A percentile compares a stretch with the other conserved stretches of the same genome.
phyloP scores from a whole-genome alignment of 805 yeast genomes.

The Saccharomycopsis schoenii region DNA sequence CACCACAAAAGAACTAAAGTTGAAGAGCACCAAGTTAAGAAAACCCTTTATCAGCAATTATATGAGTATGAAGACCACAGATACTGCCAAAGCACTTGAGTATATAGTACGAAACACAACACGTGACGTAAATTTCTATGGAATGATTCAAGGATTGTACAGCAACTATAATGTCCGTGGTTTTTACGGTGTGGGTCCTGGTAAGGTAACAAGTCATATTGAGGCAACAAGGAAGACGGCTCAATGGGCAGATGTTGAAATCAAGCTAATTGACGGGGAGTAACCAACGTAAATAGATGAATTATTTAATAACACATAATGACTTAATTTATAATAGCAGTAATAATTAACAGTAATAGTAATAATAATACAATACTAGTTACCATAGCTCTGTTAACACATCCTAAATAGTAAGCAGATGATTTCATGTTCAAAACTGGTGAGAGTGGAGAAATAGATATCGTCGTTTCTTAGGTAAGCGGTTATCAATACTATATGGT shows the following conservation, averaged over 20 bases:
- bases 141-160: constrained; percentile 8
- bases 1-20: not conserved
- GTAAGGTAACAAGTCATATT: constrained; percentile 8
- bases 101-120: constrained; percentile 12
- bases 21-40: not conserved
- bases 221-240: not conserved
- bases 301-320: too few species aligned
- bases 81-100: constrained; percentile 5
- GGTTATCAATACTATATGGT: not conserved
- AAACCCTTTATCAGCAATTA: constrained; percentile 10
- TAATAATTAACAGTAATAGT: too few species aligned
- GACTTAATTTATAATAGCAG: too few species aligned
- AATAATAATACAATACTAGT: too few species aligned
- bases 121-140: constrained; percentile 12
- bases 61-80: not conserved
- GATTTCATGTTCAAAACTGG: not conserved
- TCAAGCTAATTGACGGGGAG: not conserved
- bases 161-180: constrained; percentile 3
- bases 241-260: not conserved
- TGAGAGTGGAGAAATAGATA: not conserved
- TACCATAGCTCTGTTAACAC: too few species aligned
- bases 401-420: too few species aligned
- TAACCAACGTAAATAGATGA: not conserved
- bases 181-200: constrained; percentile 14
- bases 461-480: not conserved